Evolutionary conservation across 179 eudicot species (phyloP), one percentile per base, ranked within the genome.

Genomic region (Actinidia chinensis): DNA sequence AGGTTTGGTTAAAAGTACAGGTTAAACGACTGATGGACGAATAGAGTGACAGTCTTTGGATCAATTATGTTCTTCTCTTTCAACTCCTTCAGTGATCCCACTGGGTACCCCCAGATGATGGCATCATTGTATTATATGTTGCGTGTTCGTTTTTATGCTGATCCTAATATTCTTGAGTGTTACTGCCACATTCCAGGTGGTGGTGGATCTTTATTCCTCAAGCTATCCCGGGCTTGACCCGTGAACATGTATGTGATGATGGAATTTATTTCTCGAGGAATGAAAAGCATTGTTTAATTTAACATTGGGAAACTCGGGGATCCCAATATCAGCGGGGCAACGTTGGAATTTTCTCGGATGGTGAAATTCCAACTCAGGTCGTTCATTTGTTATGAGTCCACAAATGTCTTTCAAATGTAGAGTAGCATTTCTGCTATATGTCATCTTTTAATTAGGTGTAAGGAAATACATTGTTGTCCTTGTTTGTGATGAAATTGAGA

Each of bases 241-340:
- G 93, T 80, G 98, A 93, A 86, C 91, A 93, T 52, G 76, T 94
- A 71, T 82, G 58, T 61, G 93, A 90, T 54, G 85, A 86, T 68
- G 98, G 98, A 61, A 84, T 94, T 69, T 94, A 93, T 85, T 96
- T 94, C 85, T 97, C 93, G 61, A 97, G 93, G 86, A 94, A 90
- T 78, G 98, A 94, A n/a, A 79, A 84, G 78, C 94, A 94, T 87
- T 95, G 97, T 83, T 87, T 93, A 63, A 88, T 94, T 67, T 91
- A n/a, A 90, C 76, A 64, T 91, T 66, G 98, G 97, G 46, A 84
- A 73, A 83, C 80, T 91, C 50, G 94, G 72, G 59, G 83, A 91
- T 81, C 84, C 89, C 74, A 79, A 87, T 82, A 70, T 84, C 58
- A 33, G n/a, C 87, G 76, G 88, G 81, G 55, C 91, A 89, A 83